phyloP scores from a whole-genome alignment of 2,329 filamentous ascomycete genomes.

The Graphilbum fragrans region DNA sequence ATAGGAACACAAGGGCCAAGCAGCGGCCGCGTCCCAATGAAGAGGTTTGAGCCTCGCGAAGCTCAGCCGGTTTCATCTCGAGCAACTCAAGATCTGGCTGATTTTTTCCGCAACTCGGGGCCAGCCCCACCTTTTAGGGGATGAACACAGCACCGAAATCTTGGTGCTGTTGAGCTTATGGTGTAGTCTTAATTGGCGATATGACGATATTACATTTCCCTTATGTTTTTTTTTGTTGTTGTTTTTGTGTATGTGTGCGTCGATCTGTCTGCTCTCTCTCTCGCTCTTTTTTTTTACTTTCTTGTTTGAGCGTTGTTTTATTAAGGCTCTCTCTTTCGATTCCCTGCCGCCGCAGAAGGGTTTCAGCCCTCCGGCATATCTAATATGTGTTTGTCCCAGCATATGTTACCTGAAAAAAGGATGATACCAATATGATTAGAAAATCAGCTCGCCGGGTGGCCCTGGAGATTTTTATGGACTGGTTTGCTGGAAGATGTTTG shows the following conservation, averaged over 20 bases:
- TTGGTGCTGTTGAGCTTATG: neutral
- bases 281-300: neutral
- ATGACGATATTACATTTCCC: too few relatives aligned
- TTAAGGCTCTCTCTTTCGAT: neutral
- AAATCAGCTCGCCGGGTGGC: neutral
- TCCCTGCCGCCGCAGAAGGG: too few relatives aligned
- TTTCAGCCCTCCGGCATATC: too few relatives aligned
- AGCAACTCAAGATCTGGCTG: constrained; percentile 57
- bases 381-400: neutral
- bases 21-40: constrained; percentile 35
- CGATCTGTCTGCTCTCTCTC: neutral
- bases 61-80: constrained; percentile 25
- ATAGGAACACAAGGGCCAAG: constrained; percentile 4
- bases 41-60: constrained; percentile 45
- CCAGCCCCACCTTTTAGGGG: constrained; percentile 34
- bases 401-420: too few relatives aligned
- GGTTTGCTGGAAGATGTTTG: too few relatives aligned
- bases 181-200: neutral
- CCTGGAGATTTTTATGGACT: too few relatives aligned
- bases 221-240: neutral
- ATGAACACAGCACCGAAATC: neutral
- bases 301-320: neutral
- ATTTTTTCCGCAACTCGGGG: constrained; percentile 58
- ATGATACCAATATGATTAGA: neutral
- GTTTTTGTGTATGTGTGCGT: too few relatives aligned